Base-by-base conservation (phyloP, 495 filamentous ascomycete genomes). In the Penicillium robsamsonii region DNA sequence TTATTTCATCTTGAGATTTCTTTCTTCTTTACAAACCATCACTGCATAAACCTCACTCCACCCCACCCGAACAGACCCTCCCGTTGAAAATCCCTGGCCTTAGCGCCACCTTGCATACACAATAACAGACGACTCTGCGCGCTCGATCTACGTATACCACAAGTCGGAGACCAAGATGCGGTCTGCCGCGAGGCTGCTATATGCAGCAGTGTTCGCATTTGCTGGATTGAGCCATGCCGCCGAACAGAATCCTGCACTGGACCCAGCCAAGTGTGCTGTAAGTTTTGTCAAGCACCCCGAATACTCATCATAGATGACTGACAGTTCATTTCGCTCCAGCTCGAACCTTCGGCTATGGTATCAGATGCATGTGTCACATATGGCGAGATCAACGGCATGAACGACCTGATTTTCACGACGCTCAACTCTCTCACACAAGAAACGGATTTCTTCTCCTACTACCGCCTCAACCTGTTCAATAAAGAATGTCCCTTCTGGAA, bases 391-490 rank as follows among this genome's bases (percentile, higher is more conserved):
- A 91, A 98, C 63, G 69, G 75, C 20, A 79, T 97, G 8, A 98
- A 97, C 70, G 74, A 81, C 55, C 80, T 84, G 47, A 79, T 97
- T 46, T 85, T 85, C 64, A 86, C 91, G n/a, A 82, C 85, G n/a
- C 73, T 98, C 46, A 80, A 89, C 64, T 84, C 87, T 5, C 79
- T 98, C 40, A 94, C 90, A 1, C 83, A 84, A 69, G 85, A 88
- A 47, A 95, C 93, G 63, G 94, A 98, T 70, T 98, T 96, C 79
- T 98, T 98, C 72, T 88, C 92, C 52, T 91, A 97, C 69, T 98
- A 97, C 72, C 89, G 94, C 25, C 76, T 98, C 20, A 97, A 97
- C 70, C 84, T 98, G n/a, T 98, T 90, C 69, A 87, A 95, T 65
- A 94, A 92, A 73, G 84, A 82, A 75, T 98, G 94, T 70, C 94